Evolutionary conservation across 2,329 filamentous ascomycete species (phyloP), one percentile per base, ranked within the genome.

Genomic region (Pestalotiopsis sp.): DNA sequence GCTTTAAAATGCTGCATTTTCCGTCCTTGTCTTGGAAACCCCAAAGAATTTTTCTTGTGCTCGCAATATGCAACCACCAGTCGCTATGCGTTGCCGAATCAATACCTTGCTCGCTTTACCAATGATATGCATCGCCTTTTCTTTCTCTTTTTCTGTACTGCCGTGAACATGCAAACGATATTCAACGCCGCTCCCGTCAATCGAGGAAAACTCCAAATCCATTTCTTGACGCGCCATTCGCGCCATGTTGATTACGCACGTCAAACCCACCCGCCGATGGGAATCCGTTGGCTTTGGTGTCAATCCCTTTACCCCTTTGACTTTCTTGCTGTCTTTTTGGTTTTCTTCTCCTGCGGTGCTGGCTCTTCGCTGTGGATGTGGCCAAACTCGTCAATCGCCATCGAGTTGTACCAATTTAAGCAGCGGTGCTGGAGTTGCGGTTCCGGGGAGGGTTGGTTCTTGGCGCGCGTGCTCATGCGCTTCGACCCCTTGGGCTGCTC

Each of bases 311-410:
- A 69, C 23, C 61, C 83, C 75, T 86, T 84, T 67, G 85, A 83
- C 23, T 67, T 67, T n/a, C 66, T 58, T 9, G n/a, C 39, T 31
- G 39, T 9, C 78, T 87, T 89, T 76, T 82, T 84, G 17, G 80
- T 82, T 71, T 84, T 83, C 78, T 89, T 89, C 25, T 82, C 74
- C 70, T 84, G 84, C 1, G 84, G 85, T 52, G 86, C 86, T 7
- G 86, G 85, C 38, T 85, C 83, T 69, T 88, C 82, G 70, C 84
- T 86, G 76, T 90, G 88, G 45, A 89, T 76, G 69, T 90, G 87
- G 0, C 88, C 88, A 20, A 88, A 73, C 69, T 89, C 86, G 36
- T 89, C 86, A 49, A 88, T 73, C 5, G 86, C 87, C 77, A 85
- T 88, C 27, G 84, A 86, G 71, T 90, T 90, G 74, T 85, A 78